Percentiles rank a stretch among this genome's conserved stretches.
Evolutionary conservation across 129 eudicot genomes (phyloP).

Genomic region (Helianthus annuus): HanXRQr2.0-SUNRISE NC_035446.2:96379751-96380250

Average conservation of each 20-base stretch:
- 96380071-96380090: constrained; percentile 52
- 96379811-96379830: constrained; percentile 38
- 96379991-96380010: constrained; percentile 5
- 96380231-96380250: constrained; percentile 39
- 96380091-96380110: constrained; percentile 40
- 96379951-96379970: not conserved
- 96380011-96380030: constrained; percentile 6
- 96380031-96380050: constrained; percentile 17
- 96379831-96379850: constrained; percentile 42
- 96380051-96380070: constrained; percentile 29
- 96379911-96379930: constrained; percentile 29
- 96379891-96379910: constrained; percentile 20
- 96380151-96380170: constrained; percentile 35
- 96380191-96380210: constrained; percentile 52
- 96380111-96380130: constrained; percentile 56
- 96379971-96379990: not conserved
- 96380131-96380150: constrained; percentile 60
- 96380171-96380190: constrained; percentile 56
- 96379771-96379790: constrained; percentile 53
- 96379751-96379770: constrained; percentile 58
- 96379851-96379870: constrained; percentile 18
- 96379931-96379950: constrained; percentile 8
- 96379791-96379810: constrained; percentile 49
- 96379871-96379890: constrained; percentile 27
- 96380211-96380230: constrained; percentile 46